Evolutionary conservation across 75 land plant species (phyloP), one percentile per base, ranked within the genome.

Genomic region (Cunninghamia lanceolata): DNA sequence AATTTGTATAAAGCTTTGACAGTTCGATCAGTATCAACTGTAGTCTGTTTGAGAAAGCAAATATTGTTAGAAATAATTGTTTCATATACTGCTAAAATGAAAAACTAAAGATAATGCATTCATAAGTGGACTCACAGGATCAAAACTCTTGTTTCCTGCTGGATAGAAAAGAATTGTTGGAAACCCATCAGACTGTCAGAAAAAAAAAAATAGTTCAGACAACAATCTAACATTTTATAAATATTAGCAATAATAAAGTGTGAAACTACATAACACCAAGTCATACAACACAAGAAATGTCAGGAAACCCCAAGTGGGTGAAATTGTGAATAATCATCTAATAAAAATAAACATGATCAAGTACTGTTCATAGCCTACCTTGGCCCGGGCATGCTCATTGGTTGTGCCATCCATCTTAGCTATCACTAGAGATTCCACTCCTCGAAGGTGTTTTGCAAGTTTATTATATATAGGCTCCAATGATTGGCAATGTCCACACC

Each of bases 401-500:
- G 93, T 91, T 25, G 97, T 95, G 35, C 99, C 99, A 87, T 98
- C 99, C 99, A 98, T 96, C 83, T 98, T 98, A 28, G 98, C 99
- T 42, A 98, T 93, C 16, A 96, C 96, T 40, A 98, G 89, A 80
- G 99, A 98, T 3, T 95, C 91, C 35, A 98, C 88, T 7, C 91
- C 91, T 17, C 89, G 91, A 39, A 98, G 85, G 59, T 91, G 94
- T 83, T 94, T 95, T 40, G 92, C 99, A 83, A 98, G 94, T 85
- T 96, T 96, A 85, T 94, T 92, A 83, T 96, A 98, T 30, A 87
- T 94, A 79, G 99, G 99, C 83, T 98, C 99, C 10, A 98, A 81
- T 54, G 95, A 89, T 90, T 98, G 99, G 87, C 99, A 98, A 88
- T 98, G 99, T 25, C 97, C 97, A 88, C 99, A 97, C 99, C 99